phyloP scores from a whole-genome alignment of 2,329 filamentous ascomycete genomes.

The Malbranchea cinnamomea region DNA sequence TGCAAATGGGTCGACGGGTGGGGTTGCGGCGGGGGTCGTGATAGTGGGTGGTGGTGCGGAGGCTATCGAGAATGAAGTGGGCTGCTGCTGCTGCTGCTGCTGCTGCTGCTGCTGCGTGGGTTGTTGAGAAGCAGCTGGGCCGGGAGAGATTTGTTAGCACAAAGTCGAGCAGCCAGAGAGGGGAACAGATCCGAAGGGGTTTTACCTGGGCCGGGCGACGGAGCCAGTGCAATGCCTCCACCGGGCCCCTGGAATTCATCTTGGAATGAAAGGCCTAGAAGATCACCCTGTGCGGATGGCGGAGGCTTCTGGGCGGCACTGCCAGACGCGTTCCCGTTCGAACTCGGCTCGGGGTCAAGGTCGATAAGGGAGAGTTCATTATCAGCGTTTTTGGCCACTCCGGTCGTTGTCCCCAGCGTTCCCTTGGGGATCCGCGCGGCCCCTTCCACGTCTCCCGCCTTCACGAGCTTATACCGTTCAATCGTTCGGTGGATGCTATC shows the following conservation, averaged over 20 bases:
- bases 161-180: no score
- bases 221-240: slow-evolving; percentile 54
- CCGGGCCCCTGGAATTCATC: slow-evolving; percentile 55
- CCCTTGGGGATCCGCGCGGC: slow-evolving; percentile 74
- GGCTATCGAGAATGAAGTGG: slow-evolving; percentile 35
- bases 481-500: slow-evolving; percentile 97
- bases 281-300: slow-evolving; percentile 66
- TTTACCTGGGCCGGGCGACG: slow-evolving; percentile 47
- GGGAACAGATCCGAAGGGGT: no score
- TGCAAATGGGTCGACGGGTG: slow-evolving; percentile 45
- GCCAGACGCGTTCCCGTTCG: slow-evolving; percentile 30
- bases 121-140: slow-evolving; percentile 34
- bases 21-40: slow-evolving; percentile 21
- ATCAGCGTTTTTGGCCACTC: slow-evolving; percentile 49
- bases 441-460: slow-evolving; percentile 79
- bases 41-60: slow-evolving; percentile 27
- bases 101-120: slow-evolving; percentile 43
- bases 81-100: slow-evolving; percentile 32
- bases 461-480: slow-evolving; percentile 87
- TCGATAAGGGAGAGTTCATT: slow-evolving; percentile 89
- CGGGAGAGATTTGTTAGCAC: slow-evolving; percentile 24
- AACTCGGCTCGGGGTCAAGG: slow-evolving; percentile 55
- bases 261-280: slow-evolving; percentile 73
- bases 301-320: slow-evolving; percentile 31
- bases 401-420: slow-evolving; percentile 53